Evolutionary conservation across 257 asterid species (phyloP).

Genomic region (Nicotiana tabacum): DNA sequence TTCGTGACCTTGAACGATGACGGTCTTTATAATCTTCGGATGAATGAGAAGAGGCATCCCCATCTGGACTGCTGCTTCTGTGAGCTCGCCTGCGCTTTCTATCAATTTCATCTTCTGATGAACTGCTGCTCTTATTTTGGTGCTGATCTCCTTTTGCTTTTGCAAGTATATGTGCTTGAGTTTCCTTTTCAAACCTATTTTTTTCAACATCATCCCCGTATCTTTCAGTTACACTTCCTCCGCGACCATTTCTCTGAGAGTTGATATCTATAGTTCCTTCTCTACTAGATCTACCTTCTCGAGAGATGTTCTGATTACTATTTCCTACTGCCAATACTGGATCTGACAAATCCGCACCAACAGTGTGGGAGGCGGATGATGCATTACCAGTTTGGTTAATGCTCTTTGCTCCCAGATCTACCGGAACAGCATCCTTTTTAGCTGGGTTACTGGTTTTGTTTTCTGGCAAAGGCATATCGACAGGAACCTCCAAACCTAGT

Average conservation of each 20-base stretch:
- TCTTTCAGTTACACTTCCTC: constrained; percentile 15
- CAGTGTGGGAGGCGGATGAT: constrained; percentile 15
- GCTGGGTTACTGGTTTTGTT: constrained; percentile 24
- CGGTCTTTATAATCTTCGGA: constrained; percentile 39
- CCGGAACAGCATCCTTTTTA: constrained; percentile 19
- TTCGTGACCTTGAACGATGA: constrained; percentile 42
- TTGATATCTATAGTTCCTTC: not conserved
- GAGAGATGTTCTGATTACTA: constrained; percentile 14
- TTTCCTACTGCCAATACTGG: constrained; percentile 14
- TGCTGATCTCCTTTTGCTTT: constrained; percentile 14
- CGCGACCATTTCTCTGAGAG: constrained; percentile 14
- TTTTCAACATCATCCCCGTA: constrained; percentile 15
- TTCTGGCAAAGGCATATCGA: constrained; percentile 47
- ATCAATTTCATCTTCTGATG: constrained; percentile 54
- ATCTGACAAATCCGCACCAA: constrained; percentile 17
- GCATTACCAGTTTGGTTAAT: constrained; percentile 14
- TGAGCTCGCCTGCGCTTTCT: constrained; percentile 43
- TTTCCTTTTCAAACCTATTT: constrained; percentile 8
- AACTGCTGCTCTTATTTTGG: constrained; percentile 29
- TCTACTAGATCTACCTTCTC: not conserved
- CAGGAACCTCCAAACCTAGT: constrained; percentile 77
- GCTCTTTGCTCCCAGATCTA: constrained; percentile 23
- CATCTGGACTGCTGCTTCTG: constrained; percentile 35
- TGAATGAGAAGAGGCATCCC: constrained; percentile 29
- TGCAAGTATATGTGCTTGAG: not conserved